These are phyloP conservation scores for Glycine tomentella DNA, from an alignment of 306 rosid species.

Conservation along the genomic window DNA sequence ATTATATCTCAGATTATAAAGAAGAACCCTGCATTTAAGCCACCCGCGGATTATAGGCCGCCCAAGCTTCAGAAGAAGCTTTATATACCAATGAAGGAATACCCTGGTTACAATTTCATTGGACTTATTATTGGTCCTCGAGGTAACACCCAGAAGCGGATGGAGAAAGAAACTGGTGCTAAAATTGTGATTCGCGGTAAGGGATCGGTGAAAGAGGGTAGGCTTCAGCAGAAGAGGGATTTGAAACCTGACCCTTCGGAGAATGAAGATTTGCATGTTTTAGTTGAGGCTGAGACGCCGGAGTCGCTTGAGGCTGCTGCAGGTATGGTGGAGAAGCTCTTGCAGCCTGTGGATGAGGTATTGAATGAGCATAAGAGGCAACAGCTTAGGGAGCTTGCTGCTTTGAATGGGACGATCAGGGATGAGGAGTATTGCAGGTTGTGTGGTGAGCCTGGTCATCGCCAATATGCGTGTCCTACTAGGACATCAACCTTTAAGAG, in stretches of 20 bases:
- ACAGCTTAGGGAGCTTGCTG: conserved; percentile 95
- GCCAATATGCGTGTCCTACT: conserved; percentile 93
- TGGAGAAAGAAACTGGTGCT: conserved; percentile 98
- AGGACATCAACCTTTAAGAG: conserved; percentile 91
- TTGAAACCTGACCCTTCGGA: conserved; percentile 91
- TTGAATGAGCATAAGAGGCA: conserved; percentile 99
- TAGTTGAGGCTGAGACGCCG: conserved; percentile 93
- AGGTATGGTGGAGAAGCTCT: conserved; percentile 96
- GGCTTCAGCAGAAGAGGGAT: conserved; percentile 96
- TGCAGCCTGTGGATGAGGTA: conserved; percentile 98
- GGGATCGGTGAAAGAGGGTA: conserved; percentile 95
- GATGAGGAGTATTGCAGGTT: conserved; percentile 94
- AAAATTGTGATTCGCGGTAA: conserved; percentile 95
- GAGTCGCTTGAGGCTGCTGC: conserved; percentile 97
- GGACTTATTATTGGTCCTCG: conserved; percentile 97
- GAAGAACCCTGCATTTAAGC: conserved; percentile 94
- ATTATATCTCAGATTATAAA: conserved; percentile 92
- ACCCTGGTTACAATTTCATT: conserved; percentile 93
- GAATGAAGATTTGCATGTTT: conserved; percentile 95
- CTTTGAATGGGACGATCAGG: conserved; percentile 95
- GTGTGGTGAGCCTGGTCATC: conserved; percentile 98
- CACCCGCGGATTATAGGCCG: conserved; percentile 96
- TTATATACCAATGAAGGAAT: conserved; percentile 95
- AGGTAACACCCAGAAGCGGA: conserved; percentile 97
- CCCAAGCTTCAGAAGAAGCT: conserved; percentile 99